A percentile compares a stretch with the other conserved stretches of the same genome.
These are phyloP conservation scores for Taphrina sp. DNA, from an alignment of 1,139 yeast species.

Conservation along the genomic window DNA sequence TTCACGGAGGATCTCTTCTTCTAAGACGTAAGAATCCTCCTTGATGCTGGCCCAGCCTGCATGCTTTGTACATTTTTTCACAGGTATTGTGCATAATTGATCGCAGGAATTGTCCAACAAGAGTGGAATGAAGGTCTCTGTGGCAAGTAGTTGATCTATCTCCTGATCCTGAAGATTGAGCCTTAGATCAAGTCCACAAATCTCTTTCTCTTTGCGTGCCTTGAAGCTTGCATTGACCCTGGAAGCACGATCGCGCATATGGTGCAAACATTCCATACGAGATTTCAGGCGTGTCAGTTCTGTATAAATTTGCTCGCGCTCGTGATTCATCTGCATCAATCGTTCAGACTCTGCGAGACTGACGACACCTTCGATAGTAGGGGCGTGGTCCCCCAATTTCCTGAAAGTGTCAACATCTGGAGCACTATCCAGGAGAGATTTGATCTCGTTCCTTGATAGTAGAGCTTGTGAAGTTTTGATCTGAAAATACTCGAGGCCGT, in stretches of 20 bases:
- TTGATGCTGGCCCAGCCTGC: conserved; percentile 62
- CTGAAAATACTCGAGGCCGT: conserved; percentile 61
- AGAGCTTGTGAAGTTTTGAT: conserved; percentile 34
- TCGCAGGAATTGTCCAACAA: conserved; percentile 38
- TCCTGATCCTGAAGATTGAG: conserved; percentile 40
- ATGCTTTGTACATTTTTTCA: conserved; percentile 65
- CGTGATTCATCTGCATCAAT: conserved; percentile 17
- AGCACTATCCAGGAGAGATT: conserved; percentile 47
- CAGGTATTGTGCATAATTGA: conserved; percentile 58
- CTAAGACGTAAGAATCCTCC: conserved; percentile 37
- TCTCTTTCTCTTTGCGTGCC: conserved; percentile 43
- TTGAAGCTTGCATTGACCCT: conserved; percentile 29
- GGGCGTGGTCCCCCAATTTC: conserved; percentile 45
- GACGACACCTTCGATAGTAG: conserved; percentile 39
- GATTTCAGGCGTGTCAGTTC: conserved; percentile 35
- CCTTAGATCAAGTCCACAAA: conserved; percentile 48
- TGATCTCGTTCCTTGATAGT: conserved; percentile 38
- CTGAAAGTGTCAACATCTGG: conserved; percentile 43
- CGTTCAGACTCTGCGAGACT: conserved; percentile 30
- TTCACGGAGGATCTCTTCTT: conserved; percentile 34
- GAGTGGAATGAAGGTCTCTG: conserved; percentile 23
- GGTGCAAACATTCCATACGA: conserved; percentile 36
- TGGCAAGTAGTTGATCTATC: conserved; percentile 36
- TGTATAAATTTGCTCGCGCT: conserved; percentile 9
- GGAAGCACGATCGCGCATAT: conserved; percentile 37